Conservation (phyloP, 345 rosid species). For the Euphorbia lathyris region DNA sequence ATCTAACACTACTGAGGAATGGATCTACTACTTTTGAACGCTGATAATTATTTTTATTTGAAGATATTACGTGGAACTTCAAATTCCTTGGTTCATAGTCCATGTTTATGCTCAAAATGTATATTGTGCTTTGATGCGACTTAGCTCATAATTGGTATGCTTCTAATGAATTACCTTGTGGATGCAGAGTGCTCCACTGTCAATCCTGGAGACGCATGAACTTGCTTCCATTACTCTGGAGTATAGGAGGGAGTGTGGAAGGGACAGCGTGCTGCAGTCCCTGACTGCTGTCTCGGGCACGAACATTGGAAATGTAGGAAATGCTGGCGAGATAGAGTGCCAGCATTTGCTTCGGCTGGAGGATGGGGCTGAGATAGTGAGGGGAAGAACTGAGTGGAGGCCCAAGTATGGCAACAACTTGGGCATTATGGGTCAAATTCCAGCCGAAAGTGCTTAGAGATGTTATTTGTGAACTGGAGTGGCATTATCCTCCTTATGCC, state of each 20-base stretch:
- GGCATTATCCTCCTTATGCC: conserved; percentile 19
- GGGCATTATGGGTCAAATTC: conserved; percentile 34
- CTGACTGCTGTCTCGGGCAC: conserved; percentile 60
- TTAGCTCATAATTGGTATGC: too few relatives aligned
- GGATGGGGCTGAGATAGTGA: conserved; percentile 85
- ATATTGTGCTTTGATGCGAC: background rate
- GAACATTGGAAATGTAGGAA: conserved; percentile 37
- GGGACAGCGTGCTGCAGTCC: conserved; percentile 88
- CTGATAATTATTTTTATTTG: background rate
- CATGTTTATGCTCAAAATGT: background rate
- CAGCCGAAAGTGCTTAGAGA: conserved; percentile 33
- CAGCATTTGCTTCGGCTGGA: conserved; percentile 88
- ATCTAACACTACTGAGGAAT: too few relatives aligned
- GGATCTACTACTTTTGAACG: background rate
- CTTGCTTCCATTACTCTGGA: conserved; percentile 78
- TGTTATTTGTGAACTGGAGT: conserved; percentile 10
- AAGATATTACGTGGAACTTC: background rate
- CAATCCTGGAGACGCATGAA: conserved; percentile 78
- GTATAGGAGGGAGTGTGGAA: conserved; percentile 95
- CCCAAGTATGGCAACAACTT: conserved; percentile 37
- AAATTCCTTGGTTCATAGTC: background rate
- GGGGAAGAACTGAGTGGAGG: conserved; percentile 92
- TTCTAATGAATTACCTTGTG: background rate
- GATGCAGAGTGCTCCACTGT: conserved; percentile 81
- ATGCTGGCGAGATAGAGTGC: conserved; percentile 57